phyloP scores from a whole-genome alignment of 2,329 filamentous ascomycete genomes.

The Colletotrichum caudatum region DNA sequence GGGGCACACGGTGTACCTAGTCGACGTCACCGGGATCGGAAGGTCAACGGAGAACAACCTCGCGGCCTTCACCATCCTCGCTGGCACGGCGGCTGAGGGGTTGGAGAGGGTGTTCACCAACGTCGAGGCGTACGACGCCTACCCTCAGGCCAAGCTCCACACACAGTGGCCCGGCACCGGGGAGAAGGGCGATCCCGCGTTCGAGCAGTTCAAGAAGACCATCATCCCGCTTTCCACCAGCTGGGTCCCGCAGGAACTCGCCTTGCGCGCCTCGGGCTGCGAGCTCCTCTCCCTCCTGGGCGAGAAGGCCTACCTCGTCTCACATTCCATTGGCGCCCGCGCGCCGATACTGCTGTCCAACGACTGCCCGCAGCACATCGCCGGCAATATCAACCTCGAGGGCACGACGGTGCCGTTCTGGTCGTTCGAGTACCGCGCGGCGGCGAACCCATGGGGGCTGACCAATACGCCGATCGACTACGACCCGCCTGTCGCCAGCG shows the following conservation, averaged over 20 bases:
- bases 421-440: constrained; percentile 41
- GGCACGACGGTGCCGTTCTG: constrained; percentile 47
- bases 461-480: constrained; percentile 57
- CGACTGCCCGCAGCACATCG: constrained; percentile 46
- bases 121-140: constrained; percentile 43
- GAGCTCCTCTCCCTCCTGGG: constrained; percentile 48
- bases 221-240: constrained; percentile 48
- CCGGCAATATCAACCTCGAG: constrained; percentile 47
- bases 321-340: constrained; percentile 48
- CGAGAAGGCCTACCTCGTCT: constrained; percentile 48
- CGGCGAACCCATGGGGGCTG: constrained; percentile 53
- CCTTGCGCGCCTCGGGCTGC: constrained; percentile 48
- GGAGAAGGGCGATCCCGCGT: constrained; percentile 45
- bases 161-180: constrained; percentile 55
- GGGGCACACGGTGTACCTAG: constrained; percentile 58
- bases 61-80: constrained; percentile 39
- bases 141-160: constrained; percentile 48
- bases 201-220: constrained; percentile 48
- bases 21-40: constrained; percentile 57
- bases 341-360: constrained; percentile 44
- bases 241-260: constrained; percentile 46
- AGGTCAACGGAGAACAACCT: constrained; percentile 50
- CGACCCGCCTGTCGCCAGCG: constrained; percentile 49
- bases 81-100: constrained; percentile 35
- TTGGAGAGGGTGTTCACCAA: constrained; percentile 52